Evolutionary conservation across 2,329 filamentous ascomycete genomes (phyloP), one percentile per base, ranked within the genome.

Genomic region (Fusarium sp.): DNA sequence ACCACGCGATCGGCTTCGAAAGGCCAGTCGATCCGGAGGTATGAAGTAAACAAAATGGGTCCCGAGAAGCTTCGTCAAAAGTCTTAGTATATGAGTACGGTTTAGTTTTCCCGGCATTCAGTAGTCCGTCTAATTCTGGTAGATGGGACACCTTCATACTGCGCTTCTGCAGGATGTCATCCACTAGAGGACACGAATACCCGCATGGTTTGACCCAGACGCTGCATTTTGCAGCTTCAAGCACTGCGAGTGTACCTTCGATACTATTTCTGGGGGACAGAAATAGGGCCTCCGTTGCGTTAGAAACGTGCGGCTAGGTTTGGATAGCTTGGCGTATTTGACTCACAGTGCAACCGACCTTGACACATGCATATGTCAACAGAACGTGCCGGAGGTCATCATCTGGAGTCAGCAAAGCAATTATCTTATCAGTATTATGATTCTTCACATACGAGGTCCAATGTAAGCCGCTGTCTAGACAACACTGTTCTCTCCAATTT

Each of bases 21-120:
- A 80, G 52, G 8, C 82, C 81, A 2, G 82, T 84, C 2, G 79
- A 77, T 2, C 82, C 82, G 6, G 80, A 83, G 0, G 81, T 83
- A 53, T 83, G 81, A 2, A 82, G 57, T 28, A 79, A 74, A 33
- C 78, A 75, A 9, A 82, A 79, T 0, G 78, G 77, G 5, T 82
- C 80, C 29, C 77, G 65, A 0, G 63, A 66, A 9, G 77, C 79
- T 4, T 76, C 69, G 4, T 78, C 75, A n/a, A 78, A 82, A 1
- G 72, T 75, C 55, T 77, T 79, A 3, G 68, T 10, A 42, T 80
- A 82, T 0, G 67, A 66, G 21, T 77, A 80, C 6, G 66, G 52
- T 35, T 69, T 16, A 1, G 58, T 47, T 3, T 46, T 26, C 5
- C 67, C 52, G 8, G 63, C 49, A 12, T 71, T 58, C 11, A 78